These are phyloP conservation scores for Alternaria sp. DNA, from an alignment of 2,329 filamentous ascomycete species.

Conservation along the genomic window DNA sequence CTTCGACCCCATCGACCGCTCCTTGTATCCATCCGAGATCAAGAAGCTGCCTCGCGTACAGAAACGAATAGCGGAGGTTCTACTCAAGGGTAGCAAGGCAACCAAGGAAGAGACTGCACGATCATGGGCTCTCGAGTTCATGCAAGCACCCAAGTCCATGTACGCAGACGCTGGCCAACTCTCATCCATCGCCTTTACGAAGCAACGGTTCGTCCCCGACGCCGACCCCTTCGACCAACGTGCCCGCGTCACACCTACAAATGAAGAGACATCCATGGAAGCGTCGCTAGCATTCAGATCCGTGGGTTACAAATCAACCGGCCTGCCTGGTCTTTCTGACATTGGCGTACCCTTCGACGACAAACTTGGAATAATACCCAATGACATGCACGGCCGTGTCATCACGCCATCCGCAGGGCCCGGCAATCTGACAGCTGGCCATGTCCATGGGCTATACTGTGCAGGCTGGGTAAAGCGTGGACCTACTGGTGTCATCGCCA, in stretches of 20 bases:
- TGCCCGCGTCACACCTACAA: slow-evolving; percentile 59
- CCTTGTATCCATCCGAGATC: slow-evolving; percentile 72
- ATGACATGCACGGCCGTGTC: slow-evolving; percentile 82
- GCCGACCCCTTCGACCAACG: slow-evolving; percentile 59
- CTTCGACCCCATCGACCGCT: slow-evolving; percentile 73
- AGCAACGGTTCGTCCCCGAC: slow-evolving; percentile 50
- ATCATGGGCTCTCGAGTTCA: slow-evolving; percentile 86
- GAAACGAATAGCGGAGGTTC: slow-evolving; percentile 79
- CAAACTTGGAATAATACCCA: slow-evolving; percentile 76
- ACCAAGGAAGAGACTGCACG: slow-evolving; percentile 62
- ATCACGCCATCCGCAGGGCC: slow-evolving; percentile 52
- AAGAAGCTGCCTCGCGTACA: slow-evolving; percentile 77
- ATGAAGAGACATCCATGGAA: slow-evolving; percentile 61
- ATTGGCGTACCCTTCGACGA: slow-evolving; percentile 81
- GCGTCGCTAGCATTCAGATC: slow-evolving; percentile 84
- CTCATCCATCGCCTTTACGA: slow-evolving; percentile 72
- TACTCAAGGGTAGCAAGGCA: slow-evolving; percentile 75
- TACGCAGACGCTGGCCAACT: slow-evolving; percentile 62
- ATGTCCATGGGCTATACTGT: slow-evolving; percentile 82
- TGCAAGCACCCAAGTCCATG: slow-evolving; percentile 79
- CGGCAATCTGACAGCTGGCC: slow-evolving; percentile 54
- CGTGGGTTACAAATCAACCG: slow-evolving; percentile 89
- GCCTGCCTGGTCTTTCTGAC: slow-evolving; percentile 76
- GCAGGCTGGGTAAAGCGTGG: slow-evolving; percentile 97
- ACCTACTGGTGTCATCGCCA: slow-evolving; percentile 93